phyloP scores from a whole-genome alignment of 1,284 basidiomycete species.

The Lentinus polychrous region DNA sequence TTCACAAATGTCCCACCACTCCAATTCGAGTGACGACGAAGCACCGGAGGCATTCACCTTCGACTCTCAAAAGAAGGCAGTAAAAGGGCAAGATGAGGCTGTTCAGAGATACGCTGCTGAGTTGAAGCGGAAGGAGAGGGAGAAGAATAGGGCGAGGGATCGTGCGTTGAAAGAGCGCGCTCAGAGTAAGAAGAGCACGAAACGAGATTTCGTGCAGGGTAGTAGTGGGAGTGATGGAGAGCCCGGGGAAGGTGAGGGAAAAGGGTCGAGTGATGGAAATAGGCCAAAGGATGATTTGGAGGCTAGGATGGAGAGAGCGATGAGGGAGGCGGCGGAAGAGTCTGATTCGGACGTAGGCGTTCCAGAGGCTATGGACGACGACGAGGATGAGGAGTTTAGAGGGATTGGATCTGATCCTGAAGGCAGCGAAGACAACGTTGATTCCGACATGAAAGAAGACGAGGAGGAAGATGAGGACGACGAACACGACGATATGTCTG shows the following conservation, averaged over 20 bases:
- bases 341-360: conserved; percentile 13
- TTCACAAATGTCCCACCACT: conserved; percentile 1
- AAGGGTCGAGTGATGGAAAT: conserved; percentile 5
- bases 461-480: conserved; percentile 1
- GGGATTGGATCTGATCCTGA: conserved; percentile 6
- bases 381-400: conserved; percentile 11
- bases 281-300: conserved; percentile 16
- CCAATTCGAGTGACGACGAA: conserved; percentile 16
- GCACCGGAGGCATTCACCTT: conserved; percentile 28
- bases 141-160: conserved; percentile 24
- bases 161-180: conserved; percentile 24
- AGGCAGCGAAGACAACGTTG: conserved; percentile 6
- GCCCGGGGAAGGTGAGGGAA: conserved; percentile 8
- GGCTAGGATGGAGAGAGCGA: conserved; percentile 27
- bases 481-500: conserved; percentile 21
- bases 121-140: conserved; percentile 25
- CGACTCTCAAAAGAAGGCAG: conserved; percentile 20
- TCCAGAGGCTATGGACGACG: neutral
- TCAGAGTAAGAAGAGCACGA: conserved; percentile 3
- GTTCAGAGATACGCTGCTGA: conserved; percentile 19
- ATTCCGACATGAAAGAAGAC: conserved; percentile 2
- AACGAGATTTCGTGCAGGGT: conserved; percentile 9
- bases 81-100: conserved; percentile 19
- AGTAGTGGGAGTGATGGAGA: conserved; percentile 9
- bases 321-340: conserved; percentile 26